phyloP scores from a whole-genome alignment of 176 grass and related monocot genomes.

The Musa itinerans region DNA sequence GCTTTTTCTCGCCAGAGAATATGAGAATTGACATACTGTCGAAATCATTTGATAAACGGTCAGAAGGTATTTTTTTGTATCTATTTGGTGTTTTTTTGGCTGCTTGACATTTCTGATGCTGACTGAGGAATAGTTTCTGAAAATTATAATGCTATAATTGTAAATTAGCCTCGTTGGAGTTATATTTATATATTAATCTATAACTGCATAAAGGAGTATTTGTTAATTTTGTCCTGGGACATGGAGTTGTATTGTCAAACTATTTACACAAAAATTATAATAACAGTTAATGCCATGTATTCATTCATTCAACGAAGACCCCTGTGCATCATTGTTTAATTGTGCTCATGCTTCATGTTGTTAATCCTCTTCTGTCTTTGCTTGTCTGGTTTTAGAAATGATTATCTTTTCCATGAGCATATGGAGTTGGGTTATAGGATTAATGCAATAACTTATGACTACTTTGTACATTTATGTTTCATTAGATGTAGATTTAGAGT shows the following conservation, averaged over 20 bases:
- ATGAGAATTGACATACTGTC: conserved; percentile 79
- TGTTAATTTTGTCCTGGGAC: background rate
- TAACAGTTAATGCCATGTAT: background rate
- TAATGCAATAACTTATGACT: too few species aligned
- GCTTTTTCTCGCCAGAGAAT: conserved; percentile 81
- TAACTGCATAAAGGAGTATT: background rate
- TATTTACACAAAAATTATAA: background rate
- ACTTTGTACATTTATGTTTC: too few species aligned
- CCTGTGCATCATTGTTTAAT: background rate
- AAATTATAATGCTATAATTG: background rate
- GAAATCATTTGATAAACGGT: conserved; percentile 85
- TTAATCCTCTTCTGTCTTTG: background rate
- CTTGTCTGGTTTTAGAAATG: background rate
- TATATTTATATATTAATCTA: background rate
- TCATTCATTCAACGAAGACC: background rate
- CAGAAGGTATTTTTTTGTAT: conserved; percentile 44
- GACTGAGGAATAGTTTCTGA: background rate
- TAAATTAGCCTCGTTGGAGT: background rate
- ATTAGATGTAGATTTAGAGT: too few species aligned
- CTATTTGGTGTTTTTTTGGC: background rate
- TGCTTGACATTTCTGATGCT: background rate
- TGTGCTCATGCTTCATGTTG: background rate
- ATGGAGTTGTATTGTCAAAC: background rate
- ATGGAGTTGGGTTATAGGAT: too few species aligned
- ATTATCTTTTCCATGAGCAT: too few species aligned